Evolutionary conservation across 129 eudicot genomes (phyloP), one percentile per base, ranked within the genome.

Genomic region (Scalesia atractyloides): DNA sequence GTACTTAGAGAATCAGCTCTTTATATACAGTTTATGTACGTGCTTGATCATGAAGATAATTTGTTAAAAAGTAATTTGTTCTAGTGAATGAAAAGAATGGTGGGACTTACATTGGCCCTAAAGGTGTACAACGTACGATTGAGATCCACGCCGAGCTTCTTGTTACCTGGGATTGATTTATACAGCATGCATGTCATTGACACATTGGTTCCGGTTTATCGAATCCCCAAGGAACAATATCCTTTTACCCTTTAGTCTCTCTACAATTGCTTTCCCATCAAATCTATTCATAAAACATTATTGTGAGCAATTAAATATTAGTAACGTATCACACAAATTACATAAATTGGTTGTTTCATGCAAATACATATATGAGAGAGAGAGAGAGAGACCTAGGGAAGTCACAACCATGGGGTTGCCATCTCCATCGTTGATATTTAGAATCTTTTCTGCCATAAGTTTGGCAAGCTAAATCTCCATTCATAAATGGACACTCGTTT

Each of bases 161-260:
- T 64, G 14, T 24, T 51, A 19, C 85, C 80, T 1, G 80, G 79
- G 69, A 89, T 79, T 1, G 77, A 64, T 64, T 82, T 56, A 22
- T 86, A 84, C 15, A 86, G 70, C 24, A 89, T 52, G 76, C 96
- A 89, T 37, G 86, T 82, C 96, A 89, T 86, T 2, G 96, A 89
- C 7, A 73, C 96, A 89, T 65, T 89, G 96, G 33, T 84, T 84
- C 69, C 96, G 82, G 66, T 86, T 89, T 30, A 89, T 54, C 0
- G 96, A 89, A 77, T 89, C 96, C 10, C 96, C 96, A 18, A 89
- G 91, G 57, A 81, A 89, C 46, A 88, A 78, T 33, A 88, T 63
- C 80, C 91, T 83, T 57, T 79, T 88, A 43, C 72, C 76, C 82
- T 79, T 89, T 37, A 89, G 68, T 70, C 52, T 83, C 84, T 89